These are phyloP conservation scores for Carex littledalei DNA, from an alignment of 176 grass and related monocot species.

Conservation along the genomic window DNA sequence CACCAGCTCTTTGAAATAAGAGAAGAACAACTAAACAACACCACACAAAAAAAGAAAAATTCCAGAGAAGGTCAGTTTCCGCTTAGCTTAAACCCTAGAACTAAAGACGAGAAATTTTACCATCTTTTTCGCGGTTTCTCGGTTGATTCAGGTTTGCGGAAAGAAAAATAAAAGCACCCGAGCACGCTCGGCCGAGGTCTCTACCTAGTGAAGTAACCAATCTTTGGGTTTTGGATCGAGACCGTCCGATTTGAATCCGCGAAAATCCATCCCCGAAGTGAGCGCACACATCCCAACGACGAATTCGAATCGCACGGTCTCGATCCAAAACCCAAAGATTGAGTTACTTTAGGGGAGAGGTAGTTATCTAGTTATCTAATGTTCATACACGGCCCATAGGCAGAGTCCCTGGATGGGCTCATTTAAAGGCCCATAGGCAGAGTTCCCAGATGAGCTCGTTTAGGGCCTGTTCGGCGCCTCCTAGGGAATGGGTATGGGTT, in stretches of 20 bases:
- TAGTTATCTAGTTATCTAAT: background rate
- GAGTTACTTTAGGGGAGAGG: too few species aligned
- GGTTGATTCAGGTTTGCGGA: background rate
- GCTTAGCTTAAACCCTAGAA: slow-evolving; percentile 9
- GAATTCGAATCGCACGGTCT: too few species aligned
- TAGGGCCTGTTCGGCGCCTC: too few species aligned
- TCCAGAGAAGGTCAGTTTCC: background rate
- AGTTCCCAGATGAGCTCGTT: background rate
- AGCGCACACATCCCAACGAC: too few species aligned
- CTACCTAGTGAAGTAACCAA: background rate
- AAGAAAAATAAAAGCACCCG: background rate
- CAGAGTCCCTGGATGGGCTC: too few species aligned
- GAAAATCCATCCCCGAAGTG: too few species aligned
- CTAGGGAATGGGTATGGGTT: too few species aligned
- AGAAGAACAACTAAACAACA: slow-evolving; percentile 73
- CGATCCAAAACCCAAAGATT: too few species aligned
- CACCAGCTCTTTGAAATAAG: slow-evolving; percentile 97
- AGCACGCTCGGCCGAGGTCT: background rate
- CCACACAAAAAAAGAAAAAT: background rate
- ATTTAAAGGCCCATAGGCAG: background rate
- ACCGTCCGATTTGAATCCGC: too few species aligned
- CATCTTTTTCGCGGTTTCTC: slow-evolving; percentile 17
- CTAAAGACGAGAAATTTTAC: background rate
- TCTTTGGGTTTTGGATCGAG: too few species aligned
- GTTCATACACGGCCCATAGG: background rate